phyloP scores from a whole-genome alignment of 129 eudicot species.

The Flaveria linearis region DNA sequence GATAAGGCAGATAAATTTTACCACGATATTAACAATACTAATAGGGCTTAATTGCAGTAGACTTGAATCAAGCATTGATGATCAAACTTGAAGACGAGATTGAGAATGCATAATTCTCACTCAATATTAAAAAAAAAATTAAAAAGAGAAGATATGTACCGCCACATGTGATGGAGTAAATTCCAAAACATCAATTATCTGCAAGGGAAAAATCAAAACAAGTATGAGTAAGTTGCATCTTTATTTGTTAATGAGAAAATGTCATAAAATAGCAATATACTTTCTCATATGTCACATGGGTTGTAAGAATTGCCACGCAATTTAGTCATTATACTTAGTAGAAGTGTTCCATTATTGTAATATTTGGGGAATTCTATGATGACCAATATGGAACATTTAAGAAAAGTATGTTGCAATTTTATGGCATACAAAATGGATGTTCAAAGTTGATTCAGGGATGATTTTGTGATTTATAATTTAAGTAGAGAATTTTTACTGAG shows the following conservation, averaged over 20 bases:
- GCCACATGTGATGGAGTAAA: slow-evolving; percentile 93
- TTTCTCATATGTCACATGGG: not conserved
- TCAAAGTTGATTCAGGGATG: not conserved
- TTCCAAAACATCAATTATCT: slow-evolving; percentile 94
- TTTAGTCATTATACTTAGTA: not conserved
- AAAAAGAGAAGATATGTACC: slow-evolving; percentile 47
- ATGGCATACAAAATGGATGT: slow-evolving; percentile 6
- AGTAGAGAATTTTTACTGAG: not conserved
- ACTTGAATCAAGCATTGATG: slow-evolving; percentile 4
- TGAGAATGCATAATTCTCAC: slow-evolving; percentile 7
- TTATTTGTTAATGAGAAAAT: not conserved
- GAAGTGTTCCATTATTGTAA: not conserved
- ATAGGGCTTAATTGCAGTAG: too few relatives aligned
- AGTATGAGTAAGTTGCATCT: slow-evolving; percentile 12
- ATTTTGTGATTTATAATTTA: not conserved
- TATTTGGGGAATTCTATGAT: not conserved
- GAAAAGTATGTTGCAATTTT: not conserved
- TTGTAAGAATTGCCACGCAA: not conserved
- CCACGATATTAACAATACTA: too few relatives aligned
- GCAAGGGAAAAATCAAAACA: slow-evolving; percentile 39
- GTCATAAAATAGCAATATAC: not conserved
- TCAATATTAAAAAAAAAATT: not conserved
- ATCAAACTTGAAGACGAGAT: slow-evolving; percentile 6
- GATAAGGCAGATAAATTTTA: too few relatives aligned
- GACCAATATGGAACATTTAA: not conserved